A percentile compares a stretch with the other conserved stretches of the same genome.
Conservation (phyloP, 768 basidiomycete genomes). For the Mycena floridula region DNA sequence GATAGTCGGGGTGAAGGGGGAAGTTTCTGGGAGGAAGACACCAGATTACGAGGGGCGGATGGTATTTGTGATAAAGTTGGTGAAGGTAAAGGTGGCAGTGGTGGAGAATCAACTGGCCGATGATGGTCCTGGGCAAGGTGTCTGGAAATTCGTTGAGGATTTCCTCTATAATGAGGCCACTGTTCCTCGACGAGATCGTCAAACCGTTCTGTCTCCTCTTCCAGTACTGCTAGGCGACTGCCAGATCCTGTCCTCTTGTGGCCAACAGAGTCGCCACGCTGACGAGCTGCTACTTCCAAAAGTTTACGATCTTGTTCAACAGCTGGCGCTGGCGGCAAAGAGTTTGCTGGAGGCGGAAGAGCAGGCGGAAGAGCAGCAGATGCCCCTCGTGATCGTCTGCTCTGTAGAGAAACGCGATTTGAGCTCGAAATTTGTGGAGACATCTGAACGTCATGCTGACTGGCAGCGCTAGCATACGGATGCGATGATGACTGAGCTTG, state of each 20-base stretch:
- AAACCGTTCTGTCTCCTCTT: constrained; percentile 46
- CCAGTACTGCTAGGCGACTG: constrained; percentile 50
- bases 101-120: constrained; percentile 52
- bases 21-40: constrained; percentile 25
- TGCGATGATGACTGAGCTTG: constrained; percentile 22
- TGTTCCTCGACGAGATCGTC: constrained; percentile 23
- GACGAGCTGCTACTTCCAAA: constrained; percentile 30
- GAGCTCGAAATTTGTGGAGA: constrained; percentile 14
- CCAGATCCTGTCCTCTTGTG: constrained; percentile 54
- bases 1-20: constrained; percentile 15
- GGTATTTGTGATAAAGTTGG: constrained; percentile 24
- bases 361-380: constrained; percentile 59
- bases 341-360: constrained; percentile 55
- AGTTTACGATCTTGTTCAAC: constrained; percentile 18
- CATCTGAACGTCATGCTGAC: constrained; percentile 31
- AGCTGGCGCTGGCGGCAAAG: constrained; percentile 55
- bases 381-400: constrained; percentile 43
- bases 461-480: constrained; percentile 58
- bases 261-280: constrained; percentile 42
- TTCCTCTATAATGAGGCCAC: constrained; percentile 21
- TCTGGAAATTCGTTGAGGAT: constrained; percentile 22
- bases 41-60: constrained; percentile 19
- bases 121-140: constrained; percentile 35
- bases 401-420: constrained; percentile 28
- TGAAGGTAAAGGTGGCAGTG: constrained; percentile 61